Conservation (phyloP, 495 filamentous ascomycete species). For the Lepidopterella palustris region DNA sequence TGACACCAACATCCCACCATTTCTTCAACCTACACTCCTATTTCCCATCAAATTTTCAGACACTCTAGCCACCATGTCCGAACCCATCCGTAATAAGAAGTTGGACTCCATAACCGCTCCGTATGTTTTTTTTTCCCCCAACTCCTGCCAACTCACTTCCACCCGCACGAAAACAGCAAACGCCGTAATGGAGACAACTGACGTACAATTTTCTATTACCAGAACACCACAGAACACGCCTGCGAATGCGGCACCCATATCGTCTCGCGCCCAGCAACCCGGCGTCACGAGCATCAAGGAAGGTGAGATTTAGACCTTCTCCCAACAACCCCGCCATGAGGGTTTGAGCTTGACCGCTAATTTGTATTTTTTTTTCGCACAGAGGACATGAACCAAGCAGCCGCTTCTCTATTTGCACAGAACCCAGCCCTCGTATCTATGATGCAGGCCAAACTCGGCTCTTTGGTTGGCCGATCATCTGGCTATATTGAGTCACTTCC, state of each 20-base stretch:
- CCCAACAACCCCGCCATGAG: conserved; percentile 5
- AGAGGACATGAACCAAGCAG: conserved; percentile 87
- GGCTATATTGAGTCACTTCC: conserved; percentile 98
- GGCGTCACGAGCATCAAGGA: conserved; percentile 94
- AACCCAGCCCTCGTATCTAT: conserved; percentile 90
- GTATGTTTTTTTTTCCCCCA: conserved; percentile 49
- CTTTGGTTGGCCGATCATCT: conserved; percentile 88
- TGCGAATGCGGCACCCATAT: conserved; percentile 90
- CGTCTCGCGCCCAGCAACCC: conserved; percentile 93
- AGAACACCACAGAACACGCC: conserved; percentile 97
- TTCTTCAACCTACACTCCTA: neutral
- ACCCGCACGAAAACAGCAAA: conserved; percentile 12
- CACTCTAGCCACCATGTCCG: conserved; percentile 58
- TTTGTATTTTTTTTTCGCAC: conserved; percentile 25
- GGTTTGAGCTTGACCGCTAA: conserved; percentile 27
- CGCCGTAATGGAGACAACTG: conserved; percentile 13
- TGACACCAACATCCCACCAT: neutral
- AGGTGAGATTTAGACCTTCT: conserved; percentile 48
- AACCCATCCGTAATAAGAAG: conserved; percentile 87
- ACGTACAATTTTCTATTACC: conserved; percentile 12
- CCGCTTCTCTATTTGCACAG: conserved; percentile 85
- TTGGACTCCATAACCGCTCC: conserved; percentile 69
- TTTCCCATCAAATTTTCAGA: conserved; percentile 18
- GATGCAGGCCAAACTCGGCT: conserved; percentile 93
- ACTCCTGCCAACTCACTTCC: conserved; percentile 1